Conservation (phyloP, 2,329 filamentous ascomycete genomes). For the Nemania diffusa region DNA sequence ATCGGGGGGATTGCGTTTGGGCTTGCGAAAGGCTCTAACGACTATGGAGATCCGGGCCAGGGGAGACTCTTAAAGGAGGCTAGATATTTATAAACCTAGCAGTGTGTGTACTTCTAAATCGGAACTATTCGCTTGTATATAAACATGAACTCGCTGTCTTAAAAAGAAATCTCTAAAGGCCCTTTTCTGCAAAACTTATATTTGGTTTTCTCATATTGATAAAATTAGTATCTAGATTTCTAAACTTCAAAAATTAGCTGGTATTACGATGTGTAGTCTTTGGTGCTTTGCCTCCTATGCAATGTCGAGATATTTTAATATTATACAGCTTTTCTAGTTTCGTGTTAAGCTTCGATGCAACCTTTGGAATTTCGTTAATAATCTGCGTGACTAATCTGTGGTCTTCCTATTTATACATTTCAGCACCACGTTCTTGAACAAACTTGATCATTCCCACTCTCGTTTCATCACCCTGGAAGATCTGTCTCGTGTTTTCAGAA, state of each 20-base stretch:
- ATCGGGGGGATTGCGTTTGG: not conserved
- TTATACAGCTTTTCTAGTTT: not conserved
- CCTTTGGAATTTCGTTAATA: too few species aligned
- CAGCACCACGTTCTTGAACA: slow-evolving; percentile 28
- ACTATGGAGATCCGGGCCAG: not conserved
- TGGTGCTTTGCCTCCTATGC: not conserved
- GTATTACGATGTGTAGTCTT: not conserved
- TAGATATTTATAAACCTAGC: too few species aligned
- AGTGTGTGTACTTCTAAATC: too few species aligned
- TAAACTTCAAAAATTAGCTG: not conserved
- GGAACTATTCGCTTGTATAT: not conserved
- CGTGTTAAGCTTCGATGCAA: too few species aligned
- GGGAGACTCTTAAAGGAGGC: too few species aligned
- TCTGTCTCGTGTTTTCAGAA: not conserved
- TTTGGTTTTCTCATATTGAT: too few species aligned
- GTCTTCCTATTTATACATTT: too few species aligned
- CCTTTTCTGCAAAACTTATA: too few species aligned
- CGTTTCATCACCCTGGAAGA: not conserved
- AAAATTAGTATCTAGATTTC: too few species aligned
- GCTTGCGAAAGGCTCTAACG: not conserved
- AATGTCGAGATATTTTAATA: not conserved
- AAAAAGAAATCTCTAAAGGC: too few species aligned
- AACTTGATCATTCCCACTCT: slow-evolving; percentile 20
- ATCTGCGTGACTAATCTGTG: too few species aligned
- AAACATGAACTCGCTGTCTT: not conserved